These are phyloP conservation scores for Sugiyamaella pinicola DNA, from an alignment of 1,139 yeast species.

Conservation along the genomic window DNA sequence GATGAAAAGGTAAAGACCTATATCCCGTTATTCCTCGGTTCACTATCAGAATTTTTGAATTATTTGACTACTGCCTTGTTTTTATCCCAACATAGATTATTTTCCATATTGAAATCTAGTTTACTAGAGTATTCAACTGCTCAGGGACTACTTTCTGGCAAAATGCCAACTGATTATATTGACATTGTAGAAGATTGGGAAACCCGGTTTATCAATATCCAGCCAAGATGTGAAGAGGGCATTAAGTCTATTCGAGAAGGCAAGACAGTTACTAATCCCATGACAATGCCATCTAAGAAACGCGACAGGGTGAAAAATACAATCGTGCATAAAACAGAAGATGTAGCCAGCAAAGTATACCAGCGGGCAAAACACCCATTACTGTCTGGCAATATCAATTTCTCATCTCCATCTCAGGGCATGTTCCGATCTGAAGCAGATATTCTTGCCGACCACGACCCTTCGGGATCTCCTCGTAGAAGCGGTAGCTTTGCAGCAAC, in stretches of 20 bases:
- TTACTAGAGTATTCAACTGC: constrained; percentile 35
- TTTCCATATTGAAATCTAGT: constrained; percentile 33
- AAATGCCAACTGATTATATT: constrained; percentile 25
- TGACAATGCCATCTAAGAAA: constrained; percentile 33
- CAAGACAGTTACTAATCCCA: constrained; percentile 36
- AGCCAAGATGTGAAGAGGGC: constrained; percentile 38
- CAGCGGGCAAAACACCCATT: constrained; percentile 31
- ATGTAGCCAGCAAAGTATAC: constrained; percentile 28
- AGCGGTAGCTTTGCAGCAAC: constrained; percentile 12
- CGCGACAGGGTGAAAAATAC: constrained; percentile 30
- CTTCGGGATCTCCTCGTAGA: constrained; percentile 9
- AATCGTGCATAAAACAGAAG: constrained; percentile 26
- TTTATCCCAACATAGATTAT: constrained; percentile 36
- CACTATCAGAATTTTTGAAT: constrained; percentile 55
- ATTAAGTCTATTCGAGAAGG: constrained; percentile 36
- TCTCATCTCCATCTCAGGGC: constrained; percentile 35
- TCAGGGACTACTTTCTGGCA: constrained; percentile 33
- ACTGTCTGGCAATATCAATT: constrained; percentile 26
- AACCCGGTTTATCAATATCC: constrained; percentile 35
- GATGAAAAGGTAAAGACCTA: constrained; percentile 48
- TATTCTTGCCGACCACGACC: constrained; percentile 22
- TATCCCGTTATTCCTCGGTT: constrained; percentile 52
- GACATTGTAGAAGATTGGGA: constrained; percentile 38
- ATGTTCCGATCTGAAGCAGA: constrained; percentile 37
- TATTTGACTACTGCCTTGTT: constrained; percentile 42